Evolutionary conservation across 192 early-diverging fungal genomes (phyloP), one percentile per base, ranked within the genome.

Genomic region (Coemansia reversa): DNA sequence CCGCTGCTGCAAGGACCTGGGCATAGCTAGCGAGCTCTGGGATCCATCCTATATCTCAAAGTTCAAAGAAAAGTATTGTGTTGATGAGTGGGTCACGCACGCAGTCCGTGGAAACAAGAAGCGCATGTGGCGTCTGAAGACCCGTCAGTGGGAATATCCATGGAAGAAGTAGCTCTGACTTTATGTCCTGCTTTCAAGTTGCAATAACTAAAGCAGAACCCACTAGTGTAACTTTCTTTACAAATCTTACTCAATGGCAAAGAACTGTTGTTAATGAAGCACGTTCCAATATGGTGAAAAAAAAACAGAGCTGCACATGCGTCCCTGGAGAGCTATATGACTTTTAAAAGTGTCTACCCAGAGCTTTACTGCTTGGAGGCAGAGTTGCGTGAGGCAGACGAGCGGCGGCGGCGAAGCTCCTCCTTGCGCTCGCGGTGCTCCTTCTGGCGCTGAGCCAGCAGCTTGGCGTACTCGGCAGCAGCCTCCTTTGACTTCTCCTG

Each of bases 1-100:
- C 85, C 87, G 95, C 29, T 97, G 95, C 78, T 98, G 95, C 82
- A 98, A 98, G 69, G 96, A 98, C 83, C 81, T 98, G 54, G 94
- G 92, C 24, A 79, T 94, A 23, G 91, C 93, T 0, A 91, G 85
- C 30, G 95, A 98, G 74, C 79, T 98, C 53, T 97, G 95, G 91
- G 95, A 98, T 58, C 96, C 96, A 23, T 67, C 76, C 0, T 97
- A 92, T 66, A 89, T 98, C 56, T 82, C 90, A 18, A 81, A 90
- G 51, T 98, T 94, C 77, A 96, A 93, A 83, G 85, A 82, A 49
- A 72, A 87, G 57, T 75, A 96, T 63, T 92, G 93, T 57, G 87
- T 86, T 30, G 88, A 92, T 72, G 86, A 89, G 6, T 87, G 81
- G 83, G 91, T 84, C 12, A 91, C 88, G 48, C 86, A 92, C 69